Evolutionary conservation across 129 eudicot species (phyloP), one percentile per base, ranked within the genome.

Genomic region (Sambucus nigra): DNA sequence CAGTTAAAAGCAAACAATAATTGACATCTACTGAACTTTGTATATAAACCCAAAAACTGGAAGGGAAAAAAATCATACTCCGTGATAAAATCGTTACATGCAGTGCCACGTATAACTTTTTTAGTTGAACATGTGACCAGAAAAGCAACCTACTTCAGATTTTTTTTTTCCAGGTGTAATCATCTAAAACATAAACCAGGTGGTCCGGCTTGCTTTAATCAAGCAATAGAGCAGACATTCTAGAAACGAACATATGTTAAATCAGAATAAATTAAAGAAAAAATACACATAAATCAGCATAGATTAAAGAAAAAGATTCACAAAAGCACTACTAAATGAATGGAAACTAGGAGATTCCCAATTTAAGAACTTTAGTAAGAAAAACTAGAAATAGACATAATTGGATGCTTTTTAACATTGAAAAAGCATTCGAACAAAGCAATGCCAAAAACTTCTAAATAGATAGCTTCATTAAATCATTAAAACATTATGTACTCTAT

Each of bases 51-150:
- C n/a, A n/a, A n/a, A n/a, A n/a, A n/a, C n/a, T n/a, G n/a, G n/a
- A n/a, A n/a, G n/a, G n/a, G n/a, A n/a, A n/a, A n/a, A n/a, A n/a
- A n/a, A n/a, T n/a, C n/a, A n/a, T n/a, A n/a, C n/a, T n/a, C n/a
- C n/a, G n/a, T n/a, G n/a, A n/a, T n/a, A n/a, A n/a, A n/a, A n/a
- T n/a, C n/a, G n/a, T n/a, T n/a, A n/a, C n/a, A n/a, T n/a, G n/a
- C n/a, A n/a, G n/a, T n/a, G n/a, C n/a, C n/a, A n/a, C n/a, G n/a
- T n/a, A n/a, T n/a, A n/a, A n/a, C n/a, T n/a, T n/a, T n/a, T n/a
- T n/a, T n/a, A n/a, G n/a, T n/a, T n/a, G n/a, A n/a, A 58, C 71
- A 47, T 55, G 53, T 55, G 65, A 66, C 59, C 61, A 41, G 51
- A 65, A 60, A 60, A 68, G 67, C 55, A 59, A 59, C 55, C 20